phyloP scores from a whole-genome alignment of 371 early-diverging fungal species.

The Massospora cicadina region DNA sequence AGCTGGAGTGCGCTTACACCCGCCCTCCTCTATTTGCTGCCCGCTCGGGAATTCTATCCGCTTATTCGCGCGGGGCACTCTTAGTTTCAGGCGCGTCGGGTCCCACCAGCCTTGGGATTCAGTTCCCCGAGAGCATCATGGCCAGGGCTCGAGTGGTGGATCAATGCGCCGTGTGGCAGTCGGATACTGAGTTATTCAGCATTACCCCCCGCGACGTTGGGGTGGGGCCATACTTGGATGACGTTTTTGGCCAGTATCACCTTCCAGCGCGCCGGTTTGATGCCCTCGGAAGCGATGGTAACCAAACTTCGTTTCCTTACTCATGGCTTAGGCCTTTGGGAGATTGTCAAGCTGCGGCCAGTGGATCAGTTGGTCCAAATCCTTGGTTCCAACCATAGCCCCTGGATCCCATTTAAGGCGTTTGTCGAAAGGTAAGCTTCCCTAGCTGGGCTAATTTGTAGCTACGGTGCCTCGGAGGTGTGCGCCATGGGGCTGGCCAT shows the following conservation, averaged over 20 bases:
- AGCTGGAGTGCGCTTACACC: background rate
- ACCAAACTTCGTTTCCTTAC: background rate
- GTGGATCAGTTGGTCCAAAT: conserved; percentile 1
- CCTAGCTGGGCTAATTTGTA: background rate
- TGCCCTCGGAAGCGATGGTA: background rate
- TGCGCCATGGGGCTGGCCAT: conserved; percentile 5
- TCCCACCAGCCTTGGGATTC: background rate
- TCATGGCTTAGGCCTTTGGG: background rate
- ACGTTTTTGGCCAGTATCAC: background rate
- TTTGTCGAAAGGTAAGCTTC: conserved; percentile 3
- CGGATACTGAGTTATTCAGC: background rate
- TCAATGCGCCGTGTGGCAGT: background rate
- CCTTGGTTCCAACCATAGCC: background rate
- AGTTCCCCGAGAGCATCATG: background rate
- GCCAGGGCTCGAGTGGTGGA: background rate
- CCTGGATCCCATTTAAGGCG: background rate
- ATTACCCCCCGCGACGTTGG: background rate
- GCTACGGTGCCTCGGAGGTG: background rate
- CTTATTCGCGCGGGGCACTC: background rate
- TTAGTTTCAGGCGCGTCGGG: background rate
- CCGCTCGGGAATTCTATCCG: background rate
- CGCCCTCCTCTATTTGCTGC: background rate
- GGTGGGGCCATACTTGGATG: background rate
- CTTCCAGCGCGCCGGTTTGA: background rate
- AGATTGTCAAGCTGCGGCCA: background rate